Percentiles rank a stretch among this genome's conserved stretches.
phyloP scores from a whole-genome alignment of 2,329 filamentous ascomycete genomes.

The Botrytis elliptica region DNA sequence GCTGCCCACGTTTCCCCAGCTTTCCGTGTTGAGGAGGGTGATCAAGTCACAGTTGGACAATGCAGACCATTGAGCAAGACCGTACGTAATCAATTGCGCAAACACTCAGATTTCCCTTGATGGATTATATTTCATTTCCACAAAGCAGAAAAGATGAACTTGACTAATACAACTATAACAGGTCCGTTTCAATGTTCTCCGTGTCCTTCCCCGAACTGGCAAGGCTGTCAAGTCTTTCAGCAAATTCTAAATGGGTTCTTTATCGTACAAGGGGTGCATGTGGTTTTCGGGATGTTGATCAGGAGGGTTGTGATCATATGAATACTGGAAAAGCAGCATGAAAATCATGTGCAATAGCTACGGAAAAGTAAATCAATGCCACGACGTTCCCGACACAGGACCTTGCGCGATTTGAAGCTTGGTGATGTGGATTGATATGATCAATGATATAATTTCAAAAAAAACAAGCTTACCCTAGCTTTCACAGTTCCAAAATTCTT shows the following conservation, averaged over 20 bases:
- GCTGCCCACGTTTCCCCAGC: conserved; percentile 97
- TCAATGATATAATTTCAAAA: background rate
- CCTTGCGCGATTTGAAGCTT: background rate
- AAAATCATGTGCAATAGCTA: conserved; percentile 38
- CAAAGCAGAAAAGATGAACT: background rate
- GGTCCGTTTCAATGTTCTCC: conserved; percentile 99
- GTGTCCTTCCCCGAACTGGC: conserved; percentile 94
- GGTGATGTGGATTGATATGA: conserved; percentile 14
- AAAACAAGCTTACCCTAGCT: background rate
- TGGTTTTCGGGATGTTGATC: conserved; percentile 38
- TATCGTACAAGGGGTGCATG: conserved; percentile 35
- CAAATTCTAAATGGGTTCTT: conserved; percentile 78
- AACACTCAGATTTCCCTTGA: background rate
- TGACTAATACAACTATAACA: conserved; percentile 41
- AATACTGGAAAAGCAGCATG: conserved; percentile 33
- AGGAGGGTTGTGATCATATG: conserved; percentile 38
- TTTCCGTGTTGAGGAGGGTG: conserved; percentile 99
- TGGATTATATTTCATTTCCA: background rate
- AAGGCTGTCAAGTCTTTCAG: conserved; percentile 96
- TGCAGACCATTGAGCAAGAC: conserved; percentile 99
- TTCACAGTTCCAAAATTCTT: background rate
- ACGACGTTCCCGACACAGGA: conserved; percentile 30
- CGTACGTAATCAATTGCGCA: conserved; percentile 59
- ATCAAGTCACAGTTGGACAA: conserved; percentile 98
- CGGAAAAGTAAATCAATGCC: conserved; percentile 36